These are phyloP conservation scores for Cyberlindnera xishuangbannaensis DNA, from an alignment of 805 yeast species.

Conservation along the genomic window DNA sequence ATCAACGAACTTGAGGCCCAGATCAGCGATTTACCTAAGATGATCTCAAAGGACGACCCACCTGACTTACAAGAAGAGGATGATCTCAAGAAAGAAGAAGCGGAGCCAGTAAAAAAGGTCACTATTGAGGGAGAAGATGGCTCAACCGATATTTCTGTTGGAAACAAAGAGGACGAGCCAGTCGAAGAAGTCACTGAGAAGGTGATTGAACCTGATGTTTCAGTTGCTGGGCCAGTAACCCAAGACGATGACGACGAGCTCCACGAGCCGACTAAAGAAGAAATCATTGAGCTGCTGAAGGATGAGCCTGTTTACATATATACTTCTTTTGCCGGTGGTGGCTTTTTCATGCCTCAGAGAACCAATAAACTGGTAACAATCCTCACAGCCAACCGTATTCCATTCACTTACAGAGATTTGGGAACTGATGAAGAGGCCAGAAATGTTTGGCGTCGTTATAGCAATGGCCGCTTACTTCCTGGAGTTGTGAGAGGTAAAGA, in stretches of 20 bases:
- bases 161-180: not conserved
- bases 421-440: slow-evolving; percentile 88
- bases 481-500: slow-evolving; percentile 81
- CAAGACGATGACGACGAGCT: slow-evolving; percentile 14
- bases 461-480: slow-evolving; percentile 71
- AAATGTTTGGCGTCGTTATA: slow-evolving; percentile 72
- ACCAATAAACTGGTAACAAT: slow-evolving; percentile 75
- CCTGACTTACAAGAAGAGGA: slow-evolving; percentile 2
- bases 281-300: slow-evolving; percentile 23
- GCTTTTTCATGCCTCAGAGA: slow-evolving; percentile 69
- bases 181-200: slow-evolving; percentile 1
- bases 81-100: not conserved
- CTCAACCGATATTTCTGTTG: too few relatives aligned
- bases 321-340: slow-evolving; percentile 84
- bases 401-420: slow-evolving; percentile 65
- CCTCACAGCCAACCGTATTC: slow-evolving; percentile 64
- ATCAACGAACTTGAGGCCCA: slow-evolving; percentile 19
- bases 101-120: not conserved
- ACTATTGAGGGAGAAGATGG: slow-evolving; percentile 1
- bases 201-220: not conserved
- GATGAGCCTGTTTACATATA: slow-evolving; percentile 64
- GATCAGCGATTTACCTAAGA: slow-evolving; percentile 3
- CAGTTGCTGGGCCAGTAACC: slow-evolving; percentile 4
- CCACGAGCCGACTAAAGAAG: slow-evolving; percentile 26
- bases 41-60: not conserved